phyloP scores from a whole-genome alignment of 2,329 filamentous ascomycete species.

The Geosmithia flava region DNA sequence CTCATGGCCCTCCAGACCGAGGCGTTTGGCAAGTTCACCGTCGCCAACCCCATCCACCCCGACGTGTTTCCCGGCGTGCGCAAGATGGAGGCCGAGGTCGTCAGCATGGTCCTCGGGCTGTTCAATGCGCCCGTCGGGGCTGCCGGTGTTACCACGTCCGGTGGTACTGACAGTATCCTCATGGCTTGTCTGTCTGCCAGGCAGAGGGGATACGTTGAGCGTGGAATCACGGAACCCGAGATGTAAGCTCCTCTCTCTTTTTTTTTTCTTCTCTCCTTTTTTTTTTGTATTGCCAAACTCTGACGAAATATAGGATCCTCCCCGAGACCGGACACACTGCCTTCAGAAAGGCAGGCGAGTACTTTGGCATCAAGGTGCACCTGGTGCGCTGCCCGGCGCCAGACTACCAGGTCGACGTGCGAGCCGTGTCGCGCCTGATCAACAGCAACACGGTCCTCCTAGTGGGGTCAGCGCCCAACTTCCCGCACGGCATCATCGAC shows the following conservation, averaged over 20 bases:
- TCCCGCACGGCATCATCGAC: conserved; percentile 96
- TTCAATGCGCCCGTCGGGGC: conserved; percentile 83
- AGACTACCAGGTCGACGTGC: conserved; percentile 69
- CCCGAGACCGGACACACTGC: conserved; percentile 92
- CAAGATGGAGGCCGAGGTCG: conserved; percentile 98
- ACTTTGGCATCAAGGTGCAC: conserved; percentile 95
- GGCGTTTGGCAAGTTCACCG: conserved; percentile 87
- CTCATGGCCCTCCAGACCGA: conserved; percentile 78
- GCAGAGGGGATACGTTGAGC: conserved; percentile 77
- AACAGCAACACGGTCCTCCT: conserved; percentile 91
- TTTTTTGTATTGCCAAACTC: background rate
- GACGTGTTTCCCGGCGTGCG: conserved; percentile 96
- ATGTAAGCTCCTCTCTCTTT: conserved; percentile 47
- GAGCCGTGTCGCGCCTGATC: conserved; percentile 69
- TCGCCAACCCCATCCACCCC: conserved; percentile 92
- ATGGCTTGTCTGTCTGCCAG: conserved; percentile 89
- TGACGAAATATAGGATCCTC: conserved; percentile 52
- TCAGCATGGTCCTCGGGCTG: conserved; percentile 83
- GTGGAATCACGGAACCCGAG: conserved; percentile 82
- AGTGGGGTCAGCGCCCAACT: conserved; percentile 92
- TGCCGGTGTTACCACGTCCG: conserved; percentile 81
- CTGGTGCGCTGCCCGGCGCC: conserved; percentile 79
- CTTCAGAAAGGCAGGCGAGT: conserved; percentile 87
- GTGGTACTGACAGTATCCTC: conserved; percentile 91
- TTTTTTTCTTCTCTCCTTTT: background rate